Percentiles rank a stretch among this genome's conserved stretches.
These are phyloP conservation scores for Funneliformis geosporum DNA, from an alignment of 192 early-diverging fungal genomes.

Conservation along the genomic window DNA sequence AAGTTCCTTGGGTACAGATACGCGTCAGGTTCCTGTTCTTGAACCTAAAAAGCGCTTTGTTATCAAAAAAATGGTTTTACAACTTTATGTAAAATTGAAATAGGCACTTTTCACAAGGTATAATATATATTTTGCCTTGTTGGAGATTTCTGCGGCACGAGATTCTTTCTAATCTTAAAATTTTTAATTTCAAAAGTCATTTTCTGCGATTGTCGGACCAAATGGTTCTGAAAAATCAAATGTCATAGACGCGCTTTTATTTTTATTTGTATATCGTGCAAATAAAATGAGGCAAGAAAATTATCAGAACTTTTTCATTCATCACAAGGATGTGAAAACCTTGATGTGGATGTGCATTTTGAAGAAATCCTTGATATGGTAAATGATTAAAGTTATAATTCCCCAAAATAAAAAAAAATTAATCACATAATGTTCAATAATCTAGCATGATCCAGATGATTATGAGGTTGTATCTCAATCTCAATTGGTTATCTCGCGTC, in stretches of 20 bases:
- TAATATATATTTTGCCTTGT: background rate
- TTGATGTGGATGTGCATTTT: constrained; percentile 80
- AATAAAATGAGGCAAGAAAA: constrained; percentile 94
- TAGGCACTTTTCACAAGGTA: constrained; percentile 98
- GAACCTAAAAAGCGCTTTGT: constrained; percentile 44
- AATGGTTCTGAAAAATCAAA: constrained; percentile 99
- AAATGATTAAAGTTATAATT: background rate
- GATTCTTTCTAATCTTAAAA: background rate
- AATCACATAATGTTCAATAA: background rate
- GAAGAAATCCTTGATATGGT: constrained; percentile 85
- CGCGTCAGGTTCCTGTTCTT: background rate
- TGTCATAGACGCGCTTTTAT: constrained; percentile 95
- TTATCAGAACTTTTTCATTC: constrained; percentile 94
- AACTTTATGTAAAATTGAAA: constrained; percentile 94
- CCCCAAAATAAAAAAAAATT: background rate
- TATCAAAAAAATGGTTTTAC: constrained; percentile 74
- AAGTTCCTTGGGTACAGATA: background rate
- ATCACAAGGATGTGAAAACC: constrained; percentile 72
- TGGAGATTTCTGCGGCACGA: background rate
- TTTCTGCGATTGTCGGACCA: constrained; percentile 85
- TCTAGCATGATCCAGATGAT: constrained; percentile 59
- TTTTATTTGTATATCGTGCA: constrained; percentile 98
- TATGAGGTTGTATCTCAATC: constrained; percentile 67
- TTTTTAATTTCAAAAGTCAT: constrained; percentile 39
- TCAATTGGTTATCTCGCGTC: constrained; percentile 76